Evolutionary conservation across 2,329 filamentous ascomycete species (phyloP).

Genomic region (Decorospora gaudefroyi): DNA sequence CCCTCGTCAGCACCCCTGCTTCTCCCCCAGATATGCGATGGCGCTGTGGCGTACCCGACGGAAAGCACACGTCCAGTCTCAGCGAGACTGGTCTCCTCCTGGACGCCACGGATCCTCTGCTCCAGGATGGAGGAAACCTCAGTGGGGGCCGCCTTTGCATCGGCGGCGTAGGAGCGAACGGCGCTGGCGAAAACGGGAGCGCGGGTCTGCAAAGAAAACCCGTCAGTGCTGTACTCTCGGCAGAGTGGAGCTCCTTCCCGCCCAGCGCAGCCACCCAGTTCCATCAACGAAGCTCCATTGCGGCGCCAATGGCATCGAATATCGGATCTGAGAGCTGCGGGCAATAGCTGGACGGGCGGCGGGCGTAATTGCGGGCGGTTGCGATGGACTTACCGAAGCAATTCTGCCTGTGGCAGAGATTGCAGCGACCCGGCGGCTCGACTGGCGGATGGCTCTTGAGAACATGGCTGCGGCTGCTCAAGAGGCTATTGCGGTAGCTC

Average conservation of each 20-base stretch:
- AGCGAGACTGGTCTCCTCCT: constrained; percentile 93
- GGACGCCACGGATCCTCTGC: constrained; percentile 97
- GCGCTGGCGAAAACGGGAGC: constrained; percentile 78
- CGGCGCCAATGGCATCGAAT: constrained; percentile 45
- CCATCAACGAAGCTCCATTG: constrained; percentile 44
- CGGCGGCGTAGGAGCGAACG: constrained; percentile 84
- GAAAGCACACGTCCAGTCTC: constrained; percentile 99
- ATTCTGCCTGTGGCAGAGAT: constrained; percentile 90
- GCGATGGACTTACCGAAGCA: constrained; percentile 81
- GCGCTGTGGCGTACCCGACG: constrained; percentile 79
- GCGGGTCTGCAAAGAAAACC: constrained; percentile 71
- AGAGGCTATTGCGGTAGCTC: constrained; percentile 49
- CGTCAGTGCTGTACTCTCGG: constrained; percentile 51
- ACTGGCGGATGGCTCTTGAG: constrained; percentile 97
- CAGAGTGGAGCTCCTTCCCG: constrained; percentile 40
- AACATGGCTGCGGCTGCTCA: constrained; percentile 72
- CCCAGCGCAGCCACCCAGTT: constrained; percentile 49
- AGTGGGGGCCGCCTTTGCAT: constrained; percentile 92
- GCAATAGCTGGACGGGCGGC: constrained; percentile 41
- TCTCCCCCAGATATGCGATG: constrained; percentile 33
- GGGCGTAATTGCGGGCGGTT: constrained; percentile 49
- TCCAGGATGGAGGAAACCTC: constrained; percentile 99
- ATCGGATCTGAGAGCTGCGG: constrained; percentile 41
- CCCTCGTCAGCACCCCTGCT: constrained; percentile 40
- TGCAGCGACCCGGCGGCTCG: constrained; percentile 90